phyloP scores from a whole-genome alignment of 495 filamentous ascomycete genomes.

The Penicillium pancosmium region DNA sequence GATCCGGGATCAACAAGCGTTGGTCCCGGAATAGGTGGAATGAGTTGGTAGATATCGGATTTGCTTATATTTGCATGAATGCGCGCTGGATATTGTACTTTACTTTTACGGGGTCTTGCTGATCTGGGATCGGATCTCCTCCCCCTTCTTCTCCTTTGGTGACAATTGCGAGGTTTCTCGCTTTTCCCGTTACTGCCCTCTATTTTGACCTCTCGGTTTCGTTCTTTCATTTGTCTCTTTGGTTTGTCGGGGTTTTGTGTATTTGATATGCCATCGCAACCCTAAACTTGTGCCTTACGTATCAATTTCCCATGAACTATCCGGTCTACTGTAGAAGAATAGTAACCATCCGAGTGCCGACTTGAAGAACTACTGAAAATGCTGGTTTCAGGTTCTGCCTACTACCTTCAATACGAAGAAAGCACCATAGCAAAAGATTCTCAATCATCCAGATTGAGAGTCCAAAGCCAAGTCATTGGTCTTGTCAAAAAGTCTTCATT shows the following conservation, averaged over 20 bases:
- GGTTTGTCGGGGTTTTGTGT: slow-evolving; percentile 18
- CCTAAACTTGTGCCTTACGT: slow-evolving; percentile 20
- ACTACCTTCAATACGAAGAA: no score
- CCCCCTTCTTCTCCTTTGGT: slow-evolving; percentile 12
- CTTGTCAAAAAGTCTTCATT: slow-evolving; percentile 6
- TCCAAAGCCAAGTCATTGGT: background rate
- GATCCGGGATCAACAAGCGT: slow-evolving; percentile 17
- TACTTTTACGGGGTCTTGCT: slow-evolving; percentile 26
- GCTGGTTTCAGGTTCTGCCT: no score
- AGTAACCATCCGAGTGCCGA: background rate
- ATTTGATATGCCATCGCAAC: slow-evolving; percentile 23
- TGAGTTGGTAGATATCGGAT: slow-evolving; percentile 36
- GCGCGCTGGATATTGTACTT: slow-evolving; percentile 38
- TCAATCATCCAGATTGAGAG: background rate
- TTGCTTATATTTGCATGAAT: slow-evolving; percentile 37
- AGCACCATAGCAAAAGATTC: background rate
- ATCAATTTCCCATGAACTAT: background rate
- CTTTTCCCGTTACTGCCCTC: slow-evolving; percentile 2
- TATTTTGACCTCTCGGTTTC: slow-evolving; percentile 12
- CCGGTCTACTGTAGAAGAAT: background rate
- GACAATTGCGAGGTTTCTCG: slow-evolving; percentile 6
- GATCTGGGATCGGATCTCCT: slow-evolving; percentile 14
- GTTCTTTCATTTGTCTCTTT: slow-evolving; percentile 15
- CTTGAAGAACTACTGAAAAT: no score
- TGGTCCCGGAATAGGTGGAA: slow-evolving; percentile 18